Percentiles rank a stretch among this genome's conserved stretches.
Evolutionary conservation across 1,284 basidiomycete species (phyloP).

Genomic region (Rhizoctonia solani): DNA sequence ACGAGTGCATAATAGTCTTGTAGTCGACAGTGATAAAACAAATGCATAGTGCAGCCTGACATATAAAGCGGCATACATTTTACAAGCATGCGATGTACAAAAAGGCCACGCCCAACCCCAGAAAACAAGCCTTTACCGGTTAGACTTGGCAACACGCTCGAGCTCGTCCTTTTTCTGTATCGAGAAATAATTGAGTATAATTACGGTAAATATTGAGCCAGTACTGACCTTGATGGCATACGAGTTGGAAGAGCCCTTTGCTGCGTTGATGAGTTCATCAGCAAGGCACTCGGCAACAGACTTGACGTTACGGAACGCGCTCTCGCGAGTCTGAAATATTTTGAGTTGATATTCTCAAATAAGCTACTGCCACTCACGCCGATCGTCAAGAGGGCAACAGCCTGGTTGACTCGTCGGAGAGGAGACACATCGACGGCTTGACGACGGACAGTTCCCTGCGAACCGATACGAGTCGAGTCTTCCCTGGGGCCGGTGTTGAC

Average conservation of each 20-base stretch:
- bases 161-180: slow-evolving; percentile 90
- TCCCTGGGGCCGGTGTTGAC: slow-evolving; percentile 99
- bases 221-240: slow-evolving; percentile 92
- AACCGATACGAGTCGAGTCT: slow-evolving; percentile 99
- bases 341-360: too few relatives aligned
- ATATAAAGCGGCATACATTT: slow-evolving; percentile 30
- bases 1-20: background rate
- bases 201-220: background rate
- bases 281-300: slow-evolving; percentile 98
- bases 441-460: slow-evolving; percentile 98
- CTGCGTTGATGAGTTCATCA: slow-evolving; percentile 99
- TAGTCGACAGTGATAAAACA: slow-evolving; percentile 23
- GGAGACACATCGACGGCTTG: slow-evolving; percentile 99
- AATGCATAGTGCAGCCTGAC: slow-evolving; percentile 25
- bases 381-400: slow-evolving; percentile 91
- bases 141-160: slow-evolving; percentile 99
- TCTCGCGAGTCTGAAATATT: slow-evolving; percentile 93
- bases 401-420: slow-evolving; percentile 97
- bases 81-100: slow-evolving; percentile 30
- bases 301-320: slow-evolving; percentile 99
- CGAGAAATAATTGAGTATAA: background rate
- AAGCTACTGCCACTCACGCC: slow-evolving; percentile 65
- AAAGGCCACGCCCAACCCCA: slow-evolving; percentile 17
- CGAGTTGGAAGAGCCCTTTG: slow-evolving; percentile 99
- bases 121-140: slow-evolving; percentile 70